These are phyloP conservation scores for Ganoderma resinaceum DNA, from an alignment of 1,284 basidiomycete species.

Conservation along the genomic window DNA sequence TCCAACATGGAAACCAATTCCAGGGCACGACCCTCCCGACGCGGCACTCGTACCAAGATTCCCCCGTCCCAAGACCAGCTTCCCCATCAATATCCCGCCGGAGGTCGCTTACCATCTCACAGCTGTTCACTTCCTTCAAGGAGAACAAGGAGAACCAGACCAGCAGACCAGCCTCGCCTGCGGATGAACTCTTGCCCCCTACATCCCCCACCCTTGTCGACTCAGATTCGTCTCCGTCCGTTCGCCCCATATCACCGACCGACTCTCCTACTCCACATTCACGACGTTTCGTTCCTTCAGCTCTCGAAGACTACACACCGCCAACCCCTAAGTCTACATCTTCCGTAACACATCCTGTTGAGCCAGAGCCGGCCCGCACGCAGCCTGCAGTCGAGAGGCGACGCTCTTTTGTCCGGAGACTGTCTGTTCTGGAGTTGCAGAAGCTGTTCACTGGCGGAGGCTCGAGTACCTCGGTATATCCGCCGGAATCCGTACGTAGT, in stretches of 20 bases:
- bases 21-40: slow-evolving; percentile 20
- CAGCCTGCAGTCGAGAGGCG: slow-evolving; percentile 34
- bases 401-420: slow-evolving; percentile 40
- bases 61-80: slow-evolving; percentile 10
- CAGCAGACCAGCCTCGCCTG: slow-evolving; percentile 26
- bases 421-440: slow-evolving; percentile 42
- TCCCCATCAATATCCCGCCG: slow-evolving; percentile 34
- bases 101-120: slow-evolving; percentile 38
- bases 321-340: slow-evolving; percentile 17
- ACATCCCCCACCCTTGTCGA: slow-evolving; percentile 20
- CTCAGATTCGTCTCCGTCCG: slow-evolving; percentile 19
- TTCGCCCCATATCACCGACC: slow-evolving; percentile 26
- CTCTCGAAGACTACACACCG: slow-evolving; percentile 32
- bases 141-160: slow-evolving; percentile 26
- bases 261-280: slow-evolving; percentile 17
- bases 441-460: slow-evolving; percentile 36
- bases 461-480: slow-evolving; percentile 12
- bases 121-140: slow-evolving; percentile 38
- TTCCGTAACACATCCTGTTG: slow-evolving; percentile 2
- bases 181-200: slow-evolving; percentile 30
- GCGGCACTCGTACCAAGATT: slow-evolving; percentile 19
- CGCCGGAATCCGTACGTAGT: not conserved
- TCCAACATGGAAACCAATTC: not conserved
- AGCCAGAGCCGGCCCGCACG: slow-evolving; percentile 7
- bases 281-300: slow-evolving; percentile 24